A percentile compares a stretch with the other conserved stretches of the same genome.
These are phyloP conservation scores for Schwanniomyces pseudopolymorphus DNA, from an alignment of 805 yeast species.

Conservation along the genomic window DNA sequence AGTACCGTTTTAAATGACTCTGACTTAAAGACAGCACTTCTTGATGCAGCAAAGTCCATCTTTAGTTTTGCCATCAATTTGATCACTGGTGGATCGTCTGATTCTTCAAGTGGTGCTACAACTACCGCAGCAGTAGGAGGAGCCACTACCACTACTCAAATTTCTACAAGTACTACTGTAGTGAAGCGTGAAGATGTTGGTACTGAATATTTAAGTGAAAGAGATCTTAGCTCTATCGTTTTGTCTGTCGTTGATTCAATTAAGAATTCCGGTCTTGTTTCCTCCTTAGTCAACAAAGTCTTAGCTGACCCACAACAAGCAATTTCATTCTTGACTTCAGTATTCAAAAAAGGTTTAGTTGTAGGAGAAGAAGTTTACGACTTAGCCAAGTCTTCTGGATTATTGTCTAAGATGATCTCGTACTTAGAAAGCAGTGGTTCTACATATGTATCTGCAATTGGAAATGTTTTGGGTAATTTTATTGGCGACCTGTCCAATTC, in stretches of 20 bases:
- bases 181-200: constrained; percentile 13
- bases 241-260: constrained; percentile 26
- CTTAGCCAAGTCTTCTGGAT: constrained; percentile 39
- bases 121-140: constrained; percentile 12
- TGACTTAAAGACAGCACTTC: constrained; percentile 32
- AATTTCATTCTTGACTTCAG: constrained; percentile 30
- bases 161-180: constrained; percentile 16
- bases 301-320: constrained; percentile 37
- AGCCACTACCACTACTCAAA: constrained; percentile 3
- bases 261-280: constrained; percentile 34
- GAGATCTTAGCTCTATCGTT: constrained; percentile 33
- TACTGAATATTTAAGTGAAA: constrained; percentile 33
- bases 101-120: constrained; percentile 14
- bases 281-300: constrained; percentile 29
- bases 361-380: constrained; percentile 31
- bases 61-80: constrained; percentile 32
- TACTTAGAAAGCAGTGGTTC: constrained; percentile 28
- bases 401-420: constrained; percentile 25
- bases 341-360: constrained; percentile 32
- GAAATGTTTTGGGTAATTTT: constrained; percentile 20
- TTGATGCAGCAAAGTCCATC: constrained; percentile 29
- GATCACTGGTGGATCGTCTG: constrained; percentile 12
- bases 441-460: constrained; percentile 11
- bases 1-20: constrained; percentile 28
- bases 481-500: constrained; percentile 21